Evolutionary conservation across 2,329 filamentous ascomycete genomes (phyloP).

Genomic region (Aschersonia sp.): DNA sequence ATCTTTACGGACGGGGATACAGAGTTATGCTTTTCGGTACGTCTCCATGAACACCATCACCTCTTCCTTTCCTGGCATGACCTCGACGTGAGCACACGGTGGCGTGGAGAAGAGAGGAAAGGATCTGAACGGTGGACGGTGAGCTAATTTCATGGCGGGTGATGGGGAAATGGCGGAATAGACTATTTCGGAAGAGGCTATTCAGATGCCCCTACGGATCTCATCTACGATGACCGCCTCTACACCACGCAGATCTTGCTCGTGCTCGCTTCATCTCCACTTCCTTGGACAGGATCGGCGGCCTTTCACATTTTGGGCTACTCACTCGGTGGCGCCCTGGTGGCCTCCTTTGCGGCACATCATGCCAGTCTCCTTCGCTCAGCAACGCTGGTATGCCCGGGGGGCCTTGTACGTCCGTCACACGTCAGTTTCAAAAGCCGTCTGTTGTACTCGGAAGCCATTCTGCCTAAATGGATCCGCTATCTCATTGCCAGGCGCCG

Average conservation of each 20-base stretch:
- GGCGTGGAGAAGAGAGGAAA: no score
- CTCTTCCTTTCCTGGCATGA: neutral
- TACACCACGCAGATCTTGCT: slow-evolving; percentile 53
- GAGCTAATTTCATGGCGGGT: no score
- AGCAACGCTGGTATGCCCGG: slow-evolving; percentile 51
- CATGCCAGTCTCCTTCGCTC: slow-evolving; percentile 51
- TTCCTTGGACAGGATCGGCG: slow-evolving; percentile 37
- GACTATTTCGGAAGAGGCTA: slow-evolving; percentile 69
- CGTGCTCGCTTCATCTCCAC: slow-evolving; percentile 45
- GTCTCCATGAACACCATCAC: slow-evolving; percentile 11
- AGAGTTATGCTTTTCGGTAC: slow-evolving; percentile 66
- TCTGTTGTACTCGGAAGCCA: slow-evolving; percentile 44
- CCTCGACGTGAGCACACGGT: no score
- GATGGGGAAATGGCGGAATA: slow-evolving; percentile 10
- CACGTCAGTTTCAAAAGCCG: slow-evolving; percentile 47
- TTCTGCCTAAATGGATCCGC: slow-evolving; percentile 45
- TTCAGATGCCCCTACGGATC: slow-evolving; percentile 47
- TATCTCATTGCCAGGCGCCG: slow-evolving; percentile 35
- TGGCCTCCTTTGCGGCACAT: slow-evolving; percentile 52
- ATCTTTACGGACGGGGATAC: slow-evolving; percentile 49
- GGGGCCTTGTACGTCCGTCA: slow-evolving; percentile 49
- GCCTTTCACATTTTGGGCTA: slow-evolving; percentile 65
- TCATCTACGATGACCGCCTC: slow-evolving; percentile 47
- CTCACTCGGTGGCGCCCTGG: slow-evolving; percentile 64
- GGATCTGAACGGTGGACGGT: no score